Evolutionary conservation across 148 eudicot genomes (phyloP), one percentile per base, ranked within the genome.

Genomic region (Linanthus parryae): DNA sequence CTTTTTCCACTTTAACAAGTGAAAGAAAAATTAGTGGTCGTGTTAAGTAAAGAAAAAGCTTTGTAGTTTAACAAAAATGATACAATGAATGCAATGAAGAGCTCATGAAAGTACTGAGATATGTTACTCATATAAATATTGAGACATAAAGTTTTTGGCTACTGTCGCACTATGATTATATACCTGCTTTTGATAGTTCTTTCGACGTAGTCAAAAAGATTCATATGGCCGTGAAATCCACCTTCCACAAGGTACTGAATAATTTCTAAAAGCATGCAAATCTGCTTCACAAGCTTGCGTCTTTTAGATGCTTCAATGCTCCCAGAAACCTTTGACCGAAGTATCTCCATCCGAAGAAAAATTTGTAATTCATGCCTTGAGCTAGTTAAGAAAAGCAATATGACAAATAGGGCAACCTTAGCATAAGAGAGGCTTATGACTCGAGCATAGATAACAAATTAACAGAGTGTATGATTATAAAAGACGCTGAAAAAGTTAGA

Each of bases 291-390:
- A 58, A 91, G 61, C 62, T 77, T 87, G 60, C 71, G 72, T 71
- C 75, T 87, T 35, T 63, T 55, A 21, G 75, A 58, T 56, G 70
- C 79, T 47, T 72, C 63, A 18, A 91, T 71, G 15, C 57, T 71
- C 29, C 14, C 69, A 17, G 65, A 65, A 59, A 73, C 50, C 30
- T 77, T 71, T 49, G 94, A 87, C 48, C 75, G 68, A 34, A 84
- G 81, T 61, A 91, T 87, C 68, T 91, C 98, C 85, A 91, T 77
- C 40, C 98, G 83, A 64, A 91, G 78, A 33, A 86, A 75, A 71
- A 91, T 77, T 69, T 87, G 94, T 57, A 83, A 53, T 63, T 91
- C 98, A 70, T 81, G 82, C 75, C 98, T 91, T 19, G 21, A 52
- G 22, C 21, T 49, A 48, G 43, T 74, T 65, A 80, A 86, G 82